Evolutionary conservation across 2,329 filamentous ascomycete species (phyloP).

Genomic region (Hypoxylon sp.): DNA sequence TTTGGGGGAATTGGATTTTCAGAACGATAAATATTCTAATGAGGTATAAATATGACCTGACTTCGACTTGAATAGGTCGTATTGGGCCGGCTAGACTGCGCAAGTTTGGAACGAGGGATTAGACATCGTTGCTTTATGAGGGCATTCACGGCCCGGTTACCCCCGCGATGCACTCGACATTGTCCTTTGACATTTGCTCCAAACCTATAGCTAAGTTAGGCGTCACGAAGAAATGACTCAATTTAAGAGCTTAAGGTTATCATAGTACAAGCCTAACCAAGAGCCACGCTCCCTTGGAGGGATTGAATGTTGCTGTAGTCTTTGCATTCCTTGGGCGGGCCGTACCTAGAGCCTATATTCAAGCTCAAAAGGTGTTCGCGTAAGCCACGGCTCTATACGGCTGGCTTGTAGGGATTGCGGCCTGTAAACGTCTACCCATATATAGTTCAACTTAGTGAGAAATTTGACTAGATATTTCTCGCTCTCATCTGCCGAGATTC

Average conservation of each 20-base stretch:
- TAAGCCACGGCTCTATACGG: background rate
- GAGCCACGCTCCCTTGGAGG: background rate
- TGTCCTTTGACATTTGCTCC: constrained; percentile 13
- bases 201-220: background rate
- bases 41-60: constrained; percentile 24
- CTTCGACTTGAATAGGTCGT: constrained; percentile 7
- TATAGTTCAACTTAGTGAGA: background rate
- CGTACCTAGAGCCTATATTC: background rate
- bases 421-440: background rate
- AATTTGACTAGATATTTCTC: background rate
- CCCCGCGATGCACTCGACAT: constrained; percentile 19
- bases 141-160: constrained; percentile 29
- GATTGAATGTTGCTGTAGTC: background rate
- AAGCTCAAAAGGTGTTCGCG: background rate
- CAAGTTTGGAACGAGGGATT: constrained; percentile 23
- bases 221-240: constrained; percentile 10
- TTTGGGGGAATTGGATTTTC: constrained; percentile 1
- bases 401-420: background rate
- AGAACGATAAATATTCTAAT: constrained; percentile 10
- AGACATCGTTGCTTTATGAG: constrained; percentile 27
- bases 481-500: constrained; percentile 62
- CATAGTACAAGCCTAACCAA: background rate
- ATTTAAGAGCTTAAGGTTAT: background rate
- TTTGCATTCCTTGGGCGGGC: background rate
- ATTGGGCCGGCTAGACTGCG: constrained; percentile 15